phyloP scores from a whole-genome alignment of 805 yeast species.

The Candida verbasci region DNA sequence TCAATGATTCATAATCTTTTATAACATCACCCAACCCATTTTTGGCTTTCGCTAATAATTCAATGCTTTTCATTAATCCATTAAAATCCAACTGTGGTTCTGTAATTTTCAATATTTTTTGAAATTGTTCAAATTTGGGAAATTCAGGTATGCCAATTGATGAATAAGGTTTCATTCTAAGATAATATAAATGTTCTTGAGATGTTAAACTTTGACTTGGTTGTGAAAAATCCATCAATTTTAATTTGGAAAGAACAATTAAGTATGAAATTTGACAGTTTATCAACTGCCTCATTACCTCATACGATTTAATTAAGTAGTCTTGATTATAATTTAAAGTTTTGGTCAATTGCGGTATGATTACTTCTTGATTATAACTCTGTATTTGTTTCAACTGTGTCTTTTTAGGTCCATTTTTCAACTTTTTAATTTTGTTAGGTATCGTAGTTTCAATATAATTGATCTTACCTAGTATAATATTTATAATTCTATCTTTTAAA shows the following conservation, averaged over 20 bases:
- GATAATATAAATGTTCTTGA: slow-evolving; percentile 22
- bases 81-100: slow-evolving; percentile 3
- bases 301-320: slow-evolving; percentile 15
- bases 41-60: slow-evolving; percentile 5
- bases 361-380: slow-evolving; percentile 22
- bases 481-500: slow-evolving; percentile 31
- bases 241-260: slow-evolving; percentile 15
- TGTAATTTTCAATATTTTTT: slow-evolving; percentile 5
- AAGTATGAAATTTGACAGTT: slow-evolving; percentile 17
- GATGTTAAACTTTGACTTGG: slow-evolving; percentile 19
- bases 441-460: slow-evolving; percentile 27
- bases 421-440: slow-evolving; percentile 41
- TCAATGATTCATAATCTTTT: neutral
- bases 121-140: slow-evolving; percentile 46
- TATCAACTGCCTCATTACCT: slow-evolving; percentile 15
- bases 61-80: slow-evolving; percentile 7
- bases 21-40: neutral
- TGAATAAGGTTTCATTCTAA: slow-evolving; percentile 76
- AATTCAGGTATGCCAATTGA: slow-evolving; percentile 73
- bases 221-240: slow-evolving; percentile 17
- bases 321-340: slow-evolving; percentile 20
- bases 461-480: slow-evolving; percentile 32
- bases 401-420: slow-evolving; percentile 49
- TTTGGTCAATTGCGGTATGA: slow-evolving; percentile 31
- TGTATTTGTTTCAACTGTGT: slow-evolving; percentile 27